phyloP scores from a whole-genome alignment of 1,139 yeast genomes.

The Magnusiomyces magnusii region DNA sequence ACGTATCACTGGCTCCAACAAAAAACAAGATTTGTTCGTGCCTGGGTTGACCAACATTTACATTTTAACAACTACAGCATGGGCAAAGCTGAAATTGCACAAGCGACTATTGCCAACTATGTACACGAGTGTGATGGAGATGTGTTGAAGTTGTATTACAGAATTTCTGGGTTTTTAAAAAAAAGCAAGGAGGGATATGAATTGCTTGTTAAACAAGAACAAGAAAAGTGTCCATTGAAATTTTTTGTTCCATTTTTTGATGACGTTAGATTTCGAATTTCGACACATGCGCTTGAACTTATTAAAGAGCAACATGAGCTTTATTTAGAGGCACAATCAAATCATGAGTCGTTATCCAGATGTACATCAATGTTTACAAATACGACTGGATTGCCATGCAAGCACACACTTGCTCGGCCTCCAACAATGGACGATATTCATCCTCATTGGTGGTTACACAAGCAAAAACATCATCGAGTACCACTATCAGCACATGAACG shows the following conservation, averaged over 20 bases:
- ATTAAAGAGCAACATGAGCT: constrained; percentile 17
- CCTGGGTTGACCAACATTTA: constrained; percentile 16
- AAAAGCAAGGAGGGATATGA: constrained; percentile 11
- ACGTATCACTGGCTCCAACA: constrained; percentile 14
- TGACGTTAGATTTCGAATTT: constrained; percentile 15
- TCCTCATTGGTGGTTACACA: constrained; percentile 16
- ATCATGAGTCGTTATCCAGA: constrained; percentile 10
- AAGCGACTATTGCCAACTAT: constrained; percentile 10
- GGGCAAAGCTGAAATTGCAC: constrained; percentile 16
- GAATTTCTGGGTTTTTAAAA: constrained; percentile 6
- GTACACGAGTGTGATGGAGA: constrained; percentile 12
- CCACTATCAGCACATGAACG: constrained; percentile 12
- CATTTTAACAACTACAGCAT: constrained; percentile 16
- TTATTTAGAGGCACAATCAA: constrained; percentile 13
- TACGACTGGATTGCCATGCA: constrained; percentile 16
- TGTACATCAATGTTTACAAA: constrained; percentile 16
- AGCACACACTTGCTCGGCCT: constrained; percentile 16
- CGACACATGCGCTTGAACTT: constrained; percentile 15
- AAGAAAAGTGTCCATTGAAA: constrained; percentile 13
- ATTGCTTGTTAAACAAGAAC: constrained; percentile 8
- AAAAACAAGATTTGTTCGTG: constrained; percentile 16
- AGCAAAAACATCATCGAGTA: constrained; percentile 7
- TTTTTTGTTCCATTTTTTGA: constrained; percentile 16
- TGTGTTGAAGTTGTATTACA: constrained; percentile 12
- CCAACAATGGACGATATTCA: constrained; percentile 15